Conservation (phyloP, 768 basidiomycete genomes). For the Boletus reticuloceps region DNA sequence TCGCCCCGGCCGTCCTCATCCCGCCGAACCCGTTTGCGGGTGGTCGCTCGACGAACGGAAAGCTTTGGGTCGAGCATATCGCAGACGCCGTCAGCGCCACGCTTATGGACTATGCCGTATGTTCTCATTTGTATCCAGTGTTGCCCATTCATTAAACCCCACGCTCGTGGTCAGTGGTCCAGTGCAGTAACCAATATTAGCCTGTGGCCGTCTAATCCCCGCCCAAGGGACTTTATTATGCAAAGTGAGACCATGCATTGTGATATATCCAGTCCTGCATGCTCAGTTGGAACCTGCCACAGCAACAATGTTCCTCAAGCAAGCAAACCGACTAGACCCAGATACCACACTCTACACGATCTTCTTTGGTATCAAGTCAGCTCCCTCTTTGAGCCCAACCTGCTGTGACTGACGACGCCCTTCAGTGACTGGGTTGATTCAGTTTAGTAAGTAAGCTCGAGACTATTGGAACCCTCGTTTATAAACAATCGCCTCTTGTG, state of each 20-base stretch:
- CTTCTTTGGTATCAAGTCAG: constrained; percentile 58
- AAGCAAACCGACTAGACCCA: constrained; percentile 43
- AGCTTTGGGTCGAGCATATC: constrained; percentile 48
- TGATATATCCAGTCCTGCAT: neutral
- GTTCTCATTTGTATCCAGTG: constrained; percentile 4
- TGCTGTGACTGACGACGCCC: neutral
- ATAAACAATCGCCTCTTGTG: neutral
- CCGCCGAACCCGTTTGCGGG: constrained; percentile 47
- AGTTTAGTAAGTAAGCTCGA: constrained; percentile 29
- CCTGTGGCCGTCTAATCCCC: constrained; percentile 51
- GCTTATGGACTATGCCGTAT: constrained; percentile 51
- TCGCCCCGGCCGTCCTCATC: constrained; percentile 39
- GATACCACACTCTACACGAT: constrained; percentile 47
- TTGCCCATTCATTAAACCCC: no score
- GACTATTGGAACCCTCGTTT: neutral
- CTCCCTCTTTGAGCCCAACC: neutral
- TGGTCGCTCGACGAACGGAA: constrained; percentile 50
- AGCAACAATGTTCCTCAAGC: constrained; percentile 46
- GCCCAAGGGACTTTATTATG: constrained; percentile 46
- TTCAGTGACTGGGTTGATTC: constrained; percentile 45
- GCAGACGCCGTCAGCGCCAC: constrained; percentile 39
- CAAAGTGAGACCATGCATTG: constrained; percentile 27
- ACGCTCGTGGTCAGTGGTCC: constrained; percentile 22
- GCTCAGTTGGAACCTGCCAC: neutral
- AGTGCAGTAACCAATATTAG: constrained; percentile 46